Percentiles rank a stretch among this genome's conserved stretches.
phyloP scores from a whole-genome alignment of 495 filamentous ascomycete genomes.

The Talaromyces wortmannii region DNA sequence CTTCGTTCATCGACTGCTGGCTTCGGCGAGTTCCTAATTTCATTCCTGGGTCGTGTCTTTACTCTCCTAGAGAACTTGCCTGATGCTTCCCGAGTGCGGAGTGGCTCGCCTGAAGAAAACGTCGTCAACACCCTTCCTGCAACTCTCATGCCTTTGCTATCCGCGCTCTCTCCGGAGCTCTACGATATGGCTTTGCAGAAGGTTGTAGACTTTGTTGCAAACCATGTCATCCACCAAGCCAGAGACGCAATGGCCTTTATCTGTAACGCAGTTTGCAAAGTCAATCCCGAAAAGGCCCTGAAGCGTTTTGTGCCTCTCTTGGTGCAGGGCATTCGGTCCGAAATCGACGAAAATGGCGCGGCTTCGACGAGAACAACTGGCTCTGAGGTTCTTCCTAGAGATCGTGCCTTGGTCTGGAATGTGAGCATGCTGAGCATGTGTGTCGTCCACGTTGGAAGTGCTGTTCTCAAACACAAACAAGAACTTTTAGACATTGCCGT shows the following conservation, averaged over 20 bases:
- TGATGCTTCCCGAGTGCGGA: constrained; percentile 77
- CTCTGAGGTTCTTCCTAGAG: constrained; percentile 85
- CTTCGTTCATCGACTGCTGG: constrained; percentile 93
- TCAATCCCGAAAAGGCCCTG: constrained; percentile 85
- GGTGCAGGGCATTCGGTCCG: constrained; percentile 83
- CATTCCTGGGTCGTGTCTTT: constrained; percentile 90
- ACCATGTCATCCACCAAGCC: constrained; percentile 95
- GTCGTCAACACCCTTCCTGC: constrained; percentile 94
- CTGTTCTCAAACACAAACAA: constrained; percentile 78
- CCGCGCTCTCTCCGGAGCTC: constrained; percentile 84
- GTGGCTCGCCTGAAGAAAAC: constrained; percentile 90
- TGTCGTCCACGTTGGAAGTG: constrained; percentile 88
- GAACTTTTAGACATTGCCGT: constrained; percentile 86
- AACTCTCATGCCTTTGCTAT: constrained; percentile 83
- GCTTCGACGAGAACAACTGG: constrained; percentile 91
- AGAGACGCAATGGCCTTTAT: constrained; percentile 99
- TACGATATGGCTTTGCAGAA: constrained; percentile 90
- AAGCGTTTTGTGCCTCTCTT: constrained; percentile 86
- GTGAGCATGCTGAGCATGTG: constrained; percentile 98
- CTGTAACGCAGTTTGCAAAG: constrained; percentile 90
- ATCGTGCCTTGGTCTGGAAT: constrained; percentile 92
- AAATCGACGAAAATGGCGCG: constrained; percentile 96
- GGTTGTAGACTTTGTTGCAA: constrained; percentile 84
- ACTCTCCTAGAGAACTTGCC: constrained; percentile 92
- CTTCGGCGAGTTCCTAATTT: constrained; percentile 83